Conservation (phyloP, 1,139 yeast genomes). For the Magnusiomyces tetraspermus region DNA sequence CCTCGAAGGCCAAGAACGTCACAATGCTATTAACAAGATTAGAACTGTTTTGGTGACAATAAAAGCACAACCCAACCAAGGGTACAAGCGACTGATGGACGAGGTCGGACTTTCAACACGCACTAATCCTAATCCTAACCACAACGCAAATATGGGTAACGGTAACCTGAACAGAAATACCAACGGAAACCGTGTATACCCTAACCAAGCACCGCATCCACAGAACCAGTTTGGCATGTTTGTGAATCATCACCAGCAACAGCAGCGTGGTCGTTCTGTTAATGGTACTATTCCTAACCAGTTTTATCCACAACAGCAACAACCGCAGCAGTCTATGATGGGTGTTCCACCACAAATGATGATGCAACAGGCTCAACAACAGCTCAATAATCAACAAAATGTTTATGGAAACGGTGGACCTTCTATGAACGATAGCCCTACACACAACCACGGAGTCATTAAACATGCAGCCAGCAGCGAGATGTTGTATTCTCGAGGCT, state of each 20-base stretch:
- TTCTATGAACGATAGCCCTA: not conserved
- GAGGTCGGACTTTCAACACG: conserved; percentile 62
- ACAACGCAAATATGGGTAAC: not conserved
- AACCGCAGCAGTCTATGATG: not conserved
- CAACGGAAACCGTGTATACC: not conserved
- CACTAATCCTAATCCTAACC: conserved; percentile 6
- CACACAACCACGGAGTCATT: not conserved
- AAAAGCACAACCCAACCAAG: conserved; percentile 52
- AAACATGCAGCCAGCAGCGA: not conserved
- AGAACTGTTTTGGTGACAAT: conserved; percentile 51
- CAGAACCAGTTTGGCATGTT: not conserved
- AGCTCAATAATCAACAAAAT: not conserved
- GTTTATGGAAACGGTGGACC: not conserved
- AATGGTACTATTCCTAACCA: not conserved
- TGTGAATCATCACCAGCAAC: not conserved
- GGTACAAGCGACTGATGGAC: conserved; percentile 79
- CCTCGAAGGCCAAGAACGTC: conserved; percentile 40
- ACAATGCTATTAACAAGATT: conserved; percentile 50
- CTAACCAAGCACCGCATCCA: not conserved
- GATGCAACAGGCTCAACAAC: not conserved
- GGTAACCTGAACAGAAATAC: not conserved
- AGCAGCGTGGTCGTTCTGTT: not conserved
- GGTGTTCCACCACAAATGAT: not conserved
- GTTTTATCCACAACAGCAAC: not conserved
- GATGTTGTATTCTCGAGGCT: not conserved